A percentile compares a stretch with the other conserved stretches of the same genome.
Evolutionary conservation across 2,329 filamentous ascomycete species (phyloP).

Genomic region (Nemania sp.): DNA sequence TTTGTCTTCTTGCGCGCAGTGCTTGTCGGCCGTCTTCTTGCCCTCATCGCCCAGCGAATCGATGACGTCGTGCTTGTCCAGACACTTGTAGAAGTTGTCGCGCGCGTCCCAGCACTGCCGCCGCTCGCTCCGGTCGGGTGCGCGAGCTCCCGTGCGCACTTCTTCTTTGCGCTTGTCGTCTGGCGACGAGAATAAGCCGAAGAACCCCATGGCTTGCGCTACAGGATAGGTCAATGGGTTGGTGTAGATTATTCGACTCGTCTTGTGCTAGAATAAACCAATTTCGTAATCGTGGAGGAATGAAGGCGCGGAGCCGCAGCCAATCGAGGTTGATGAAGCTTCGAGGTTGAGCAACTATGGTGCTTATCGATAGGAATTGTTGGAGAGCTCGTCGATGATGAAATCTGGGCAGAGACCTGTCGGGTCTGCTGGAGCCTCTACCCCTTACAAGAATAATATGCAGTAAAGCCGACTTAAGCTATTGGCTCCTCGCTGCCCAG

Average conservation of each 20-base stretch:
- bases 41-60: slow-evolving; percentile 65
- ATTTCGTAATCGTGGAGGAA: neutral
- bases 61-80: slow-evolving; percentile 80
- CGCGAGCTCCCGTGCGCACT: slow-evolving; percentile 63
- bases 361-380: neutral
- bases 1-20: slow-evolving; percentile 62
- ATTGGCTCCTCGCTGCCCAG: neutral
- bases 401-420: too few relatives aligned
- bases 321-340: too few relatives aligned
- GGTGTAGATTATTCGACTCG: neutral
- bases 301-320: too few relatives aligned
- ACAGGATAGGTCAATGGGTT: neutral
- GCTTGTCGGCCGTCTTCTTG: slow-evolving; percentile 56
- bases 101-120: slow-evolving; percentile 86
- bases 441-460: neutral
- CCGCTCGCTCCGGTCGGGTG: slow-evolving; percentile 83
- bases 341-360: neutral
- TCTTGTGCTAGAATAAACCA: neutral
- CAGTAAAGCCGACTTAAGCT: too few relatives aligned
- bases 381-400: slow-evolving; percentile 7
- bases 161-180: slow-evolving; percentile 55
- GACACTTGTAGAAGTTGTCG: slow-evolving; percentile 84
- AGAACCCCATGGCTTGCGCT: slow-evolving; percentile 50
- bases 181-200: slow-evolving; percentile 47
- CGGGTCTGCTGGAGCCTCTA: too few relatives aligned